Evolutionary conservation across 2,329 filamentous ascomycete genomes (phyloP), one percentile per base, ranked within the genome.

Genomic region (Mollisia scopiformis): DNA sequence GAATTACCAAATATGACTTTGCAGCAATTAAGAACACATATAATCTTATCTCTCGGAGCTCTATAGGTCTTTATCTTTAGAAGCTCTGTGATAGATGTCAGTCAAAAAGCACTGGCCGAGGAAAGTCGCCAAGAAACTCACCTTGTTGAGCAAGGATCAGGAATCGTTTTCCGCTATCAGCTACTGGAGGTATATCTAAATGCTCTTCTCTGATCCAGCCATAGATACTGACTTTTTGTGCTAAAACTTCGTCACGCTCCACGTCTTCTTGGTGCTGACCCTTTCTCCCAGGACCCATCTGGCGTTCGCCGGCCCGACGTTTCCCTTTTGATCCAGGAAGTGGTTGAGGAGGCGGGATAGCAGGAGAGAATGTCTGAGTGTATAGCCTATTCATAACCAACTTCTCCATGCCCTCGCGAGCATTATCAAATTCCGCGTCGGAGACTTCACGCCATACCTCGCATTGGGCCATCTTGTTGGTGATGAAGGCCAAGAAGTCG

Each of bases 261-360:
- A 99, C 92, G 72, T 99, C 95, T 76, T 99, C 95, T 75, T 99
- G 95, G 73, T 99, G 95, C 73, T 99, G 96, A 0, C 95, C 95
- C 70, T 90, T 85, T 59, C 95, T 84, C n/a, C 95, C 94, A 0
- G 92, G 91, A 0, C 90, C 91, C 76, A 90, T 82, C 0, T 84
- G 82, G 50, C 86, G 81, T 69, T 93, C 89, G 25, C 84, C 84
- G 55, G 87, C 87, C 74, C 87, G 88, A 70, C 87, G 81, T 76
- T 86, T 88, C 25, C 88, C 84, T 74, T 90, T 88, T 33, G 85
- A 84, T 21, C 86, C 87, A 25, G 89, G 84, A 35, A 90, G 84
- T 2, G 89, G 88, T 63, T 92, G 90, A 3, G 92, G 89, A 0
- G 92, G 84, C 3, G 92, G 87, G 65, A 99, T 99, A 14, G 92